Percentiles rank a stretch among this genome's conserved stretches.
Conservation (phyloP, 305 asterid species). For the Fraxinus velutina region DNA sequence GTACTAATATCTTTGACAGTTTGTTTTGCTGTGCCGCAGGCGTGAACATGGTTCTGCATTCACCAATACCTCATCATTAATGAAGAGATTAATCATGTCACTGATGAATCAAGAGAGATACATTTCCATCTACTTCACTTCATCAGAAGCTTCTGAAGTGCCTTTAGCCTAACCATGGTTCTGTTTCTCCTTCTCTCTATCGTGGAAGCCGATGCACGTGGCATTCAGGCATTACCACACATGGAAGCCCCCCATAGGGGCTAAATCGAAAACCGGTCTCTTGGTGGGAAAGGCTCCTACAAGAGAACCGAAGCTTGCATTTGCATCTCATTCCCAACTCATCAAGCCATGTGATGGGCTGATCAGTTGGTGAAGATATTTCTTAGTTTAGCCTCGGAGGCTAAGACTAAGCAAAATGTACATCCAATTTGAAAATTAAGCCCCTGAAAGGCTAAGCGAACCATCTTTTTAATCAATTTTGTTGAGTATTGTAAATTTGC, state of each 20-base stretch:
- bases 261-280: slow-evolving; percentile 46
- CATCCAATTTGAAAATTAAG: slow-evolving; percentile 30
- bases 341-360: slow-evolving; percentile 16
- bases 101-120: slow-evolving; percentile 29
- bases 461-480: slow-evolving; percentile 29
- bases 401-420: slow-evolving; percentile 36
- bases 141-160: slow-evolving; percentile 30
- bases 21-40: slow-evolving; percentile 98
- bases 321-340: slow-evolving; percentile 51
- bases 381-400: slow-evolving; percentile 54
- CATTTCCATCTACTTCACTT: slow-evolving; percentile 33
- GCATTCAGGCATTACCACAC: slow-evolving; percentile 34
- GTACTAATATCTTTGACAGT: slow-evolving; percentile 88
- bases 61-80: slow-evolving; percentile 65
- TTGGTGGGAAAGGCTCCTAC: slow-evolving; percentile 71
- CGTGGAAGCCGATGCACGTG: slow-evolving; percentile 27
- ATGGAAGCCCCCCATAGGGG: slow-evolving; percentile 70
- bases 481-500: slow-evolving; percentile 29
- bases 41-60: slow-evolving; percentile 59
- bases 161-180: slow-evolving; percentile 98
- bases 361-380: slow-evolving; percentile 30
- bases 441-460: slow-evolving; percentile 40
- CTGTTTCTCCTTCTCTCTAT: slow-evolving; percentile 26
- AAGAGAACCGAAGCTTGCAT: slow-evolving; percentile 54
- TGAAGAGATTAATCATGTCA: slow-evolving; percentile 35